Percentiles rank a stretch among this genome's conserved stretches.
Conservation (phyloP, 805 yeast genomes). For the Ogataea minuta region DNA sequence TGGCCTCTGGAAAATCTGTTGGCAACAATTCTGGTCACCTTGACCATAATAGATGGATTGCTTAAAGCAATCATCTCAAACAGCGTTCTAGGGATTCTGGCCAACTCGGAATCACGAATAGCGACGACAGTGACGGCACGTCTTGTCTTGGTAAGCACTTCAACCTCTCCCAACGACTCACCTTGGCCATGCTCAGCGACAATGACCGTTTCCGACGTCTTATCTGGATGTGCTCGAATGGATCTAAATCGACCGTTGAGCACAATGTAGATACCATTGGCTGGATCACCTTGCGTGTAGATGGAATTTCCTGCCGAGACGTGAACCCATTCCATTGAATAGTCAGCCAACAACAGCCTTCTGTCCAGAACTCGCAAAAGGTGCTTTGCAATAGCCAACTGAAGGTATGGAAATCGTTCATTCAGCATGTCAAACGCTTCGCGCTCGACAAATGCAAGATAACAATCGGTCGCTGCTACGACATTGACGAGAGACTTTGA, state of each 20-base stretch:
- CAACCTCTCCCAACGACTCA: conserved; percentile 92
- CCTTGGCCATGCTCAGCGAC: conserved; percentile 90
- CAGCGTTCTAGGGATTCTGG: conserved; percentile 85
- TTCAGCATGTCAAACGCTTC: conserved; percentile 59
- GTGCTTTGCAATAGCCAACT: conserved; percentile 73
- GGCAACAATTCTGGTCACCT: conserved; percentile 86
- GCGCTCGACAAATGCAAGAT: conserved; percentile 71
- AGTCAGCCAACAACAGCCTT: conserved; percentile 72
- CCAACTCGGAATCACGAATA: conserved; percentile 89
- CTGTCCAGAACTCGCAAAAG: conserved; percentile 65
- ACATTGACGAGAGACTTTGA: conserved; percentile 74
- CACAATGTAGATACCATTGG: conserved; percentile 88
- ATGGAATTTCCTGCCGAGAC: conserved; percentile 80
- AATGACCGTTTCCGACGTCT: conserved; percentile 11
- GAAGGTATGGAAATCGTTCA: conserved; percentile 74
- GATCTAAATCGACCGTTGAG: conserved; percentile 85
- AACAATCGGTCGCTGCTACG: conserved; percentile 56
- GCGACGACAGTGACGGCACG: conserved; percentile 74
- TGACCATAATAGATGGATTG: conserved; percentile 87
- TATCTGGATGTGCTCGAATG: conserved; percentile 32
- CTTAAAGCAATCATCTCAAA: conserved; percentile 82
- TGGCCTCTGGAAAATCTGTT: conserved; percentile 36
- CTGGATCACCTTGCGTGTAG: conserved; percentile 78
- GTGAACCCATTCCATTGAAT: conserved; percentile 94
- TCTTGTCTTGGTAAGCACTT: conserved; percentile 78